Conservation (phyloP, 78 protist genomes). For the Planoprotostelium fungivorum region DNA sequence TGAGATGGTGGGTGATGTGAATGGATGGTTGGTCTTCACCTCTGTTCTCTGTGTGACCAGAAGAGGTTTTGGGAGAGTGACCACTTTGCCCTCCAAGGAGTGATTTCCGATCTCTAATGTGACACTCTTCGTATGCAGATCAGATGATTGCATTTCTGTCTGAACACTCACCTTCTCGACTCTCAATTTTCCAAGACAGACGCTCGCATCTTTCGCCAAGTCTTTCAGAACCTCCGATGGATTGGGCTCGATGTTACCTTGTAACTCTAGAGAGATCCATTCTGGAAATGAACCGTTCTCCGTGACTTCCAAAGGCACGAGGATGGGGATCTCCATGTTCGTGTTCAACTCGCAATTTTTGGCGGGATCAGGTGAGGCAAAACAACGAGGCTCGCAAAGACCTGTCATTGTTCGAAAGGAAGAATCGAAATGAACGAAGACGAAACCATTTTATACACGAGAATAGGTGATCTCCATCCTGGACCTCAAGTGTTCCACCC, state of each 20-base stretch:
- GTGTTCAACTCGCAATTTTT: neutral
- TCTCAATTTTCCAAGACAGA: neutral
- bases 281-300: neutral
- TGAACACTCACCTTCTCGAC: neutral
- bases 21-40: neutral
- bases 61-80: neutral
- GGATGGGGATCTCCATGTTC: neutral
- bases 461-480: too few relatives aligned
- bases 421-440: too few relatives aligned
- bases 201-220: neutral
- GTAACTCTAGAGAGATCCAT: neutral
- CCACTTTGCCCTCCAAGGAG: neutral
- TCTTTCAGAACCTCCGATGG: neutral
- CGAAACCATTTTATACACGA: too few relatives aligned
- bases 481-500: too few relatives aligned
- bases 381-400: too few relatives aligned
- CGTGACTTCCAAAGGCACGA: neutral
- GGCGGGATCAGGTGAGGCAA: too few relatives aligned
- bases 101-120: neutral
- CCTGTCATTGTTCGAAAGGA: too few relatives aligned
- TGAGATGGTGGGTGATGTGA: neutral
- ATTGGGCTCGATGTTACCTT: neutral
- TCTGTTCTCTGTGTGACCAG: neutral
- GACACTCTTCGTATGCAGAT: neutral
- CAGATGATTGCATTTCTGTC: too few relatives aligned